Conservation (phyloP, 805 yeast genomes). For the Starmerella gropengiesseri region DNA sequence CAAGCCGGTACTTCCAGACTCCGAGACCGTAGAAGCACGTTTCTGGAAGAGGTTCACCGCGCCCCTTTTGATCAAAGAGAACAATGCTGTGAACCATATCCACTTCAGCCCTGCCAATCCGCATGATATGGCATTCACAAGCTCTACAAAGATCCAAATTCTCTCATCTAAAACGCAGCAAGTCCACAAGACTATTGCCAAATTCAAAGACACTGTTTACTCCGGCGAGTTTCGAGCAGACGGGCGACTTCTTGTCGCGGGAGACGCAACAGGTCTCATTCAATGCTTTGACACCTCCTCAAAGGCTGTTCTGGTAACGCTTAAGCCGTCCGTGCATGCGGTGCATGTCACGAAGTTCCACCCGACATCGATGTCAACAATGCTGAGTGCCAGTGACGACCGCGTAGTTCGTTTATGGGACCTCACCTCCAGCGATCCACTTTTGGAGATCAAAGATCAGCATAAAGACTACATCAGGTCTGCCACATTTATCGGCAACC, state of each 20-base stretch:
- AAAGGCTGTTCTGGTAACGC: constrained; percentile 63
- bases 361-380: constrained; percentile 57
- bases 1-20: constrained; percentile 22
- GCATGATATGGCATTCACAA: constrained; percentile 81
- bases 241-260: constrained; percentile 84
- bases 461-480: constrained; percentile 85
- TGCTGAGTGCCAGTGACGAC: constrained; percentile 87
- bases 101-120: constrained; percentile 78
- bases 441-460: constrained; percentile 42
- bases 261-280: constrained; percentile 89
- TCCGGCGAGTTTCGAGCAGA: constrained; percentile 85
- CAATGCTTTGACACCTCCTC: constrained; percentile 82
- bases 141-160: constrained; percentile 82
- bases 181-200: constrained; percentile 68
- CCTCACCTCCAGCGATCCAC: constrained; percentile 70
- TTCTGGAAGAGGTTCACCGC: constrained; percentile 83
- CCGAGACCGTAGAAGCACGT: constrained; percentile 52
- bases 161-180: constrained; percentile 91
- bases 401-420: constrained; percentile 79
- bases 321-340: constrained; percentile 76
- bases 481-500: constrained; percentile 62
- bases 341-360: constrained; percentile 91
- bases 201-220: constrained; percentile 87
- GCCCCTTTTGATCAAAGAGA: constrained; percentile 86
- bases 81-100: constrained; percentile 80